These are phyloP conservation scores for Mucor lusitanicus DNA, from an alignment of 371 early-diverging fungal species.

Conservation along the genomic window DNA sequence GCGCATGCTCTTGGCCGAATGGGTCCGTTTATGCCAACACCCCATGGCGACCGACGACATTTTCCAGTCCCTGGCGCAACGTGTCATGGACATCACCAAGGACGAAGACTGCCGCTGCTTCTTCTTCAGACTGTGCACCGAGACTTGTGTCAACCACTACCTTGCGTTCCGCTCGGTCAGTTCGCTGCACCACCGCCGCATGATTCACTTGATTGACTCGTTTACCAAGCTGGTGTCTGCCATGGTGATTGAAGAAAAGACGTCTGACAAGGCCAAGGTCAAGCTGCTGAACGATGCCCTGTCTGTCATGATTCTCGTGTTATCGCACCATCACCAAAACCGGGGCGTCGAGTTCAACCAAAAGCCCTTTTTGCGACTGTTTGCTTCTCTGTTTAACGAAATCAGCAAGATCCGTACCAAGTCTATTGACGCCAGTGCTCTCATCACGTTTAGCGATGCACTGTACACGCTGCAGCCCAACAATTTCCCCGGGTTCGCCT, in stretches of 20 bases:
- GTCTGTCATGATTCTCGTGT: constrained; percentile 80
- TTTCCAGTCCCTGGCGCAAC: constrained; percentile 55
- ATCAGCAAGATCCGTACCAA: constrained; percentile 60
- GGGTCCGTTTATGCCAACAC: constrained; percentile 86
- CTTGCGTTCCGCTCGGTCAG: constrained; percentile 49
- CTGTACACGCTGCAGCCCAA: constrained; percentile 85
- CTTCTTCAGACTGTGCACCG: constrained; percentile 87
- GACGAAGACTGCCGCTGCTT: constrained; percentile 71
- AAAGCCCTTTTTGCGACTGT: constrained; percentile 89
- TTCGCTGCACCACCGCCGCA: constrained; percentile 44
- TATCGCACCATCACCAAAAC: constrained; percentile 83
- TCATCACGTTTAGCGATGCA: constrained; percentile 65
- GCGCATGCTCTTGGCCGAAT: constrained; percentile 76
- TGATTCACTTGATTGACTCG: constrained; percentile 78
- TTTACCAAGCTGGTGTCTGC: constrained; percentile 76
- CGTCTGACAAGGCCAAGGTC: constrained; percentile 54
- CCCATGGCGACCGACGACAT: constrained; percentile 75
- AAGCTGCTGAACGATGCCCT: constrained; percentile 75
- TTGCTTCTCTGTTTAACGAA: constrained; percentile 84
- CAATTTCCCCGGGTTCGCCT: constrained; percentile 91
- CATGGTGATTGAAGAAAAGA: constrained; percentile 51
- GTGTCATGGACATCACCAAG: constrained; percentile 63
- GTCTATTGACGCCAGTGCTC: constrained; percentile 19
- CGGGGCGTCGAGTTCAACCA: constrained; percentile 82
- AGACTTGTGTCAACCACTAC: constrained; percentile 76